Evolutionary conservation across 83 land plant genomes (phyloP).

Genomic region (Picea abies): DNA sequence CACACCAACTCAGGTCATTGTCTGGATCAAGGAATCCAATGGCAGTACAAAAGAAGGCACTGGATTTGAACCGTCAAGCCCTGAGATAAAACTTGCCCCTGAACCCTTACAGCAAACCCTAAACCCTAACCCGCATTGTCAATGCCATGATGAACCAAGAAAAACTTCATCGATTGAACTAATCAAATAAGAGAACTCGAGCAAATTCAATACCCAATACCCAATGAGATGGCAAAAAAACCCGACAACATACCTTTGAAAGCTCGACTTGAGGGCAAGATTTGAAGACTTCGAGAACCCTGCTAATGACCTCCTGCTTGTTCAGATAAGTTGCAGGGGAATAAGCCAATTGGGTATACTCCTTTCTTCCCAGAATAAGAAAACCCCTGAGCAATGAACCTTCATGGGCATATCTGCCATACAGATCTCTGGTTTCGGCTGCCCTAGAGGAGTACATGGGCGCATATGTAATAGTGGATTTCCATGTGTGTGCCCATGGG

Average conservation of each 20-base stretch:
- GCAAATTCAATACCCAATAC: not conserved
- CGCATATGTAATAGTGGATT: not conserved
- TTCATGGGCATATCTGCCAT: not conserved
- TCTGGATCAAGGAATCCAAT: not conserved
- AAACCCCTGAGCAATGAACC: not conserved
- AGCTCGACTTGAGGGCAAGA: conserved; percentile 28
- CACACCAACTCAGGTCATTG: not conserved
- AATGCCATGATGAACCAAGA: not conserved
- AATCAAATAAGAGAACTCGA: not conserved
- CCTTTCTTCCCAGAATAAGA: conserved; percentile 12
- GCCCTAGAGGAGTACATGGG: not conserved
- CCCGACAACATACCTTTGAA: conserved; percentile 16
- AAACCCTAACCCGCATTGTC: not conserved
- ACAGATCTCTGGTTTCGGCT: not conserved
- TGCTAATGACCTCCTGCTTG: conserved; percentile 26
- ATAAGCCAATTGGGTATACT: conserved; percentile 13
- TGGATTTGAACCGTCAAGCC: not conserved
- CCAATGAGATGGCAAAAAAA: not conserved
- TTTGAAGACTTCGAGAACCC: conserved; percentile 25
- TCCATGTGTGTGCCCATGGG: not conserved
- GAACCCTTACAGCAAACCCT: not conserved
- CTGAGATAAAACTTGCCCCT: not conserved
- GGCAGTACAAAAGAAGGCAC: not conserved
- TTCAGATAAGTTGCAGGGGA: conserved; percentile 21
- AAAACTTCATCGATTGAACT: not conserved